Evolutionary conservation across 352 stramenopile species (phyloP), one percentile per base, ranked within the genome.

Genomic region (Pythium aphanidermatum): DNA sequence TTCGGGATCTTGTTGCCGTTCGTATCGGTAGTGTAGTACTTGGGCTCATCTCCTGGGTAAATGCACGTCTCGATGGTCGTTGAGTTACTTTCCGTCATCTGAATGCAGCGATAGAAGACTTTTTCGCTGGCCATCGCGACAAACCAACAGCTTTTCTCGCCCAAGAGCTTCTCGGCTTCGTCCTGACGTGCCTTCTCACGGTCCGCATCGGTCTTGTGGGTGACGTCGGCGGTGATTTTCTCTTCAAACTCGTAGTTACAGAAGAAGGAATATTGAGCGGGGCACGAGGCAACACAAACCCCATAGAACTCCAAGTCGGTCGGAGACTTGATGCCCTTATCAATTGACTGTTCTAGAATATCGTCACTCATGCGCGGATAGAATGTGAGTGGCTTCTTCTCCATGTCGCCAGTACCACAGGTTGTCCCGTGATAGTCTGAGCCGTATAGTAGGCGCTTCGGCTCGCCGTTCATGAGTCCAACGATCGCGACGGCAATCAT

Each of bases 71-170:
- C 74, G 16, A 79, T 38, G 0, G 65, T 65, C 5, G 70, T 89
- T 7, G 78, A 70, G 23, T 74, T 91, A 21, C 65, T 58, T 20
- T 84, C 47, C 0, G 70, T 74, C 38, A 75, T 64, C 39, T 84
- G 80, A n/a, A 94, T 74, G 49, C 80, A 94, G 10, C 83, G 71
- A 35, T 87, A 94, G 26, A 87, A 83, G 4, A 89, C 74, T 30
- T 66, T 62, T 10, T 87, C 51, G 31, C 68, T 87, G 7, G 62
- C 46, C 35, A 91, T 64, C 4, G 74, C 57, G 16, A 91, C 76
- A 19, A 87, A 60, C 76, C 79, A 91, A 46, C 79, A 91, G 11
- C 73, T 39, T 2, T 57, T 38, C 10, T 56, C 57, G 4, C 62
- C 54, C 11, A 86, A 31, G 6, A 79, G 23, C 32, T 61, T 69